A percentile compares a stretch with the other conserved stretches of the same genome.
Evolutionary conservation across 306 rosid species (phyloP).

Genomic region (Abrus pulchellus): DNA sequence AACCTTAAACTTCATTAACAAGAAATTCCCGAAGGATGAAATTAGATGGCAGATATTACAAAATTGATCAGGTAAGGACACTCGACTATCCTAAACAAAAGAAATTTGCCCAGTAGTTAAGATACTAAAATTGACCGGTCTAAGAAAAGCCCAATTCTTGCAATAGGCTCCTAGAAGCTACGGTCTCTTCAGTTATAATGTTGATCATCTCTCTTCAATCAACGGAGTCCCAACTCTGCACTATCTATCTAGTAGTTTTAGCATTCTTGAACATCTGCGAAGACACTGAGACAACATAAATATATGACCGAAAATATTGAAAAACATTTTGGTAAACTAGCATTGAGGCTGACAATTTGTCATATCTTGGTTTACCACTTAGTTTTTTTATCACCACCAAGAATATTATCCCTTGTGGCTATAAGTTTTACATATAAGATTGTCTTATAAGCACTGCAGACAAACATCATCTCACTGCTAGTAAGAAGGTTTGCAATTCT

Average conservation of each 20-base stretch:
- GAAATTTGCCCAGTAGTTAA: constrained; percentile 55
- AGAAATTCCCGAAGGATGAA: constrained; percentile 53
- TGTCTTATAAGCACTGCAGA: constrained; percentile 15
- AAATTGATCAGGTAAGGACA: constrained; percentile 72
- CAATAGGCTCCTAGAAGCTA: constrained; percentile 50
- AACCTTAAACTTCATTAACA: constrained; percentile 47
- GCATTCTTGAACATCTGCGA: constrained; percentile 82
- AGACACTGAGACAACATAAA: constrained; percentile 29
- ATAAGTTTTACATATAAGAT: not conserved
- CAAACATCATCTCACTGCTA: constrained; percentile 9
- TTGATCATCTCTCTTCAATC: constrained; percentile 36
- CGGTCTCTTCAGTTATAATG: constrained; percentile 48
- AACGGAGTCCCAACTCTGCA: constrained; percentile 43
- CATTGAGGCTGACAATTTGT: constrained; percentile 17
- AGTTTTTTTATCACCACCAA: not conserved
- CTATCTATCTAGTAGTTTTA: constrained; percentile 50
- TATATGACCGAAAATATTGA: constrained; percentile 23
- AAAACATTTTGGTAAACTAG: constrained; percentile 6
- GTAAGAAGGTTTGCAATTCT: constrained; percentile 33
- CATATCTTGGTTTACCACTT: constrained; percentile 21
- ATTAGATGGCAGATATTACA: constrained; percentile 68
- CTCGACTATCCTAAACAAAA: constrained; percentile 60
- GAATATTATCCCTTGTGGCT: constrained; percentile 1
- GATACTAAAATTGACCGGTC: constrained; percentile 55
- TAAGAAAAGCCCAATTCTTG: constrained; percentile 52